These are phyloP conservation scores for Inosperma sp. DNA, from an alignment of 768 basidiomycete species.

Conservation along the genomic window DNA sequence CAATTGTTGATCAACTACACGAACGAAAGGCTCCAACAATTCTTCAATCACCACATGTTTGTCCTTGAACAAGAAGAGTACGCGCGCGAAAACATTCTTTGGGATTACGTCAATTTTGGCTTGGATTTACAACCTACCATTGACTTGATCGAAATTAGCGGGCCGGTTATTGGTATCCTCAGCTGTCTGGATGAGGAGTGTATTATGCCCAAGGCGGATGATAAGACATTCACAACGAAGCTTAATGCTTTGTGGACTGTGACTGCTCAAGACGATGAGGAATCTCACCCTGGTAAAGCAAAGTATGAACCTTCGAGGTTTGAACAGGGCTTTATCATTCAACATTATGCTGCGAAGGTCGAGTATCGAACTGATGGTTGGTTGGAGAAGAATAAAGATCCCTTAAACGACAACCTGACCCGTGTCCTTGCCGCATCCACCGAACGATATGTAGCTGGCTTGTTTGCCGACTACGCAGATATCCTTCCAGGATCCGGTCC, in stretches of 20 bases:
- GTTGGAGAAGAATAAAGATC: conserved; percentile 99
- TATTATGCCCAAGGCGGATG: conserved; percentile 99
- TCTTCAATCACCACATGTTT: conserved; percentile 99
- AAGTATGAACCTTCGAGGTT: conserved; percentile 89
- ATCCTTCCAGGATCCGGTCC: conserved; percentile 32
- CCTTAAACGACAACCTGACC: conserved; percentile 92
- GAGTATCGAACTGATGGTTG: conserved; percentile 95
- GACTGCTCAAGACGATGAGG: conserved; percentile 47
- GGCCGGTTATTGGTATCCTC: conserved; percentile 80
- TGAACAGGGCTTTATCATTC: conserved; percentile 90
- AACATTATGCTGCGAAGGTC: conserved; percentile 95
- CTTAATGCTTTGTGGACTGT: conserved; percentile 73
- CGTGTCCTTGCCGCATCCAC: conserved; percentile 80
- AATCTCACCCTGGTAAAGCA: conserved; percentile 64
- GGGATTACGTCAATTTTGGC: conserved; percentile 98
- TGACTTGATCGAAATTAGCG: conserved; percentile 89
- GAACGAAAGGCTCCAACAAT: conserved; percentile 97
- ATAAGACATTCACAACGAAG: conserved; percentile 92
- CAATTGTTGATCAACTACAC: conserved; percentile 98
- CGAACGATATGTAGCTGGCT: conserved; percentile 72
- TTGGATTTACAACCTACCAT: conserved; percentile 97
- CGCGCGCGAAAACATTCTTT: conserved; percentile 90
- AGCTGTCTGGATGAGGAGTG: conserved; percentile 96
- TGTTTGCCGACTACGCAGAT: conserved; percentile 82
- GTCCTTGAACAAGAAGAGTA: conserved; percentile 99